These are phyloP conservation scores for Penicillium malachiteum DNA, from an alignment of 495 filamentous ascomycete genomes.

Conservation along the genomic window DNA sequence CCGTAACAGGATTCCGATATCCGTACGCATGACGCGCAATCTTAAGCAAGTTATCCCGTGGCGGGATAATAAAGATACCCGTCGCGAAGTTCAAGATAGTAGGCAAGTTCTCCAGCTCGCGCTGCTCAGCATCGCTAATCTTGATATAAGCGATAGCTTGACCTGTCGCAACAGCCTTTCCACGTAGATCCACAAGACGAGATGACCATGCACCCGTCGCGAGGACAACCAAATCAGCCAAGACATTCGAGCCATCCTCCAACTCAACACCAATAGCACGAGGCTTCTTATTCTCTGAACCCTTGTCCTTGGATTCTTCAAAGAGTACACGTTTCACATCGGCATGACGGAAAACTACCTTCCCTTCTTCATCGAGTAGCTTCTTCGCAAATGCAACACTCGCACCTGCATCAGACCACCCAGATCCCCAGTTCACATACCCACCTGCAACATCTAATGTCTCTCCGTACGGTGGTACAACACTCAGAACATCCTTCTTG, in stretches of 20 bases:
- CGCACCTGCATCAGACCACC: slow-evolving; percentile 82
- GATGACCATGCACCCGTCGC: slow-evolving; percentile 87
- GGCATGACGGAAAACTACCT: slow-evolving; percentile 63
- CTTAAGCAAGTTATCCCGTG: slow-evolving; percentile 69
- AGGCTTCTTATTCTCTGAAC: slow-evolving; percentile 37
- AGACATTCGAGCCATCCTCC: slow-evolving; percentile 49
- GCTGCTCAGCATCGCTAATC: slow-evolving; percentile 67
- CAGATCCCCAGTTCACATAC: slow-evolving; percentile 77
- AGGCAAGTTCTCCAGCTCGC: slow-evolving; percentile 60
- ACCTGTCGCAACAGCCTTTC: slow-evolving; percentile 71
- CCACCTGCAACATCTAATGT: slow-evolving; percentile 57
- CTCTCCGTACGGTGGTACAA: slow-evolving; percentile 46
- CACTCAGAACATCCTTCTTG: slow-evolving; percentile 39
- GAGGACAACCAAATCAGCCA: slow-evolving; percentile 72
- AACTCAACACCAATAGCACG: slow-evolving; percentile 53
- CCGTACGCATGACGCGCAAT: slow-evolving; percentile 80
- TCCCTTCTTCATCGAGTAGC: slow-evolving; percentile 55
- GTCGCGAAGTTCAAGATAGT: slow-evolving; percentile 76
- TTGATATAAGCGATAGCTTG: slow-evolving; percentile 77
- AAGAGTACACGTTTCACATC: slow-evolving; percentile 53
- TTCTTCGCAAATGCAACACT: slow-evolving; percentile 68
- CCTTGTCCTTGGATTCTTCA: background rate
- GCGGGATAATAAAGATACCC: slow-evolving; percentile 83
- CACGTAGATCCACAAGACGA: slow-evolving; percentile 72
- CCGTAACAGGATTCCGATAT: slow-evolving; percentile 64